Evolutionary conservation across 2,329 filamentous ascomycete species (phyloP).

Genomic region (Drechmeria coniospora): DNA sequence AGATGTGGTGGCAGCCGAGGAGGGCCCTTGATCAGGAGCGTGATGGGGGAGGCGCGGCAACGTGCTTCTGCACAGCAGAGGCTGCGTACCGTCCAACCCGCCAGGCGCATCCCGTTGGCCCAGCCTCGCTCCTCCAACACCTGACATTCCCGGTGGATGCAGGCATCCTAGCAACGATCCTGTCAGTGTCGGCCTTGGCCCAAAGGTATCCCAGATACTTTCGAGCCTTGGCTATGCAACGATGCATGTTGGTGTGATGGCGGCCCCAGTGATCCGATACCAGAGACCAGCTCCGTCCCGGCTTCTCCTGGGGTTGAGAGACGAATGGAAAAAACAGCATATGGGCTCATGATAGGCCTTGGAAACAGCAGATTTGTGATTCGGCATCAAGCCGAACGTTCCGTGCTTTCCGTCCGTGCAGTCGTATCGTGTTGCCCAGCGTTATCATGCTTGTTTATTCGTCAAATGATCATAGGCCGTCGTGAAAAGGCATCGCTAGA

Average conservation of each 20-base stretch:
- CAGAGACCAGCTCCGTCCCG: conserved; percentile 14
- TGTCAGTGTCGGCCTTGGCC: conserved; percentile 25
- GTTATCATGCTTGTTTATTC: conserved; percentile 16
- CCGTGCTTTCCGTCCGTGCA: conserved; percentile 14
- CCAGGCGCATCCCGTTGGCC: conserved; percentile 15
- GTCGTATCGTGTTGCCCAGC: conserved; percentile 13
- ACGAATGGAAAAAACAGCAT: conserved; percentile 17
- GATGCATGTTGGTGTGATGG: conserved; percentile 15
- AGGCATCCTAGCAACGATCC: conserved; percentile 16
- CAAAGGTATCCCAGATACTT: conserved; percentile 22
- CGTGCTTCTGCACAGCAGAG: conserved; percentile 18
- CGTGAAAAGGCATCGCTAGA: conserved; percentile 30
- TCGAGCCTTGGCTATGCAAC: conserved; percentile 18
- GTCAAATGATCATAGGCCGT: conserved; percentile 27
- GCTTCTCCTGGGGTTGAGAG: conserved; percentile 2
- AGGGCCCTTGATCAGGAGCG: no score
- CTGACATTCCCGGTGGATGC: conserved; percentile 4
- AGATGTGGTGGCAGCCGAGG: background rate
- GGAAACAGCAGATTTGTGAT: no score
- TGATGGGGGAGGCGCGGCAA: conserved; percentile 4
- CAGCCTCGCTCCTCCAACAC: conserved; percentile 13
- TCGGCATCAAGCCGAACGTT: conserved; percentile 17
- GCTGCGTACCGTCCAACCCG: conserved; percentile 10
- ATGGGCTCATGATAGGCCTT: conserved; percentile 13
- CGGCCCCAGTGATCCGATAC: conserved; percentile 10